Base-by-base conservation (phyloP, 2,329 filamentous ascomycete species). In the Pyrenochaeta sp. region DNA sequence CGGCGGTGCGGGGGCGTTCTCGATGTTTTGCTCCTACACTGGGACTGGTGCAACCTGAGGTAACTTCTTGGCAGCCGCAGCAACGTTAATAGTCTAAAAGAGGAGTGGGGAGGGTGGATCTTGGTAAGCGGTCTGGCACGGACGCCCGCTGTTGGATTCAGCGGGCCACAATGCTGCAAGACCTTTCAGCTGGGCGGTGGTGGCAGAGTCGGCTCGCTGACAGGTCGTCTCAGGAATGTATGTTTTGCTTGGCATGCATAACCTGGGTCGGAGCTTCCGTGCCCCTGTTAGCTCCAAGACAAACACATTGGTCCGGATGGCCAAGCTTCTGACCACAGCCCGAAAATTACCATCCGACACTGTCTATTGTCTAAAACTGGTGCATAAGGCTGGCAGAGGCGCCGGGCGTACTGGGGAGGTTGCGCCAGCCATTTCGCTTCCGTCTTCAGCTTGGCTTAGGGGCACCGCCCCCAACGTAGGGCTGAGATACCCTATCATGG, bases 311-410 rank as follows among this genome's bases (percentile, higher is more conserved):
- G 63, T 50, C 39, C 49, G 37, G 27, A 44, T 4, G 10, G 50
- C 61, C 58, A 59, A 61, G 58, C 32, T 44, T 55, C 37, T 50
- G 27, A 56, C 53, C 44, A 52, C 39, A 46, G 36, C 43, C 52
- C 30, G 46, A 64, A 62, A 12, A 30, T 59, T 66, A 65, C 65
- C 32, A 15, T 3, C 50, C 22, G 55, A 68, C 32, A 50, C 64
- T 66, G 52, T 58, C 56, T 68, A 67, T 58, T 63, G 15, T 59
- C 66, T 65, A 67, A 67, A 56, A 62, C 50, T 59, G 47, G 50
- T 54, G 46, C 46, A 56, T 55, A 34, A 44, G 52, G 53, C 44
- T 47, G 56, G 27, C 43, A 40, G 34, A 55, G 36, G 53, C 46
- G 49, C 40, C 22, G 13, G 22, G 28, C 6, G 15, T 10, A 28